A percentile compares a stretch with the other conserved stretches of the same genome.
Evolutionary conservation across 495 filamentous ascomycete genomes (phyloP).

Genomic region (Penicillium maclennaniae): DNA sequence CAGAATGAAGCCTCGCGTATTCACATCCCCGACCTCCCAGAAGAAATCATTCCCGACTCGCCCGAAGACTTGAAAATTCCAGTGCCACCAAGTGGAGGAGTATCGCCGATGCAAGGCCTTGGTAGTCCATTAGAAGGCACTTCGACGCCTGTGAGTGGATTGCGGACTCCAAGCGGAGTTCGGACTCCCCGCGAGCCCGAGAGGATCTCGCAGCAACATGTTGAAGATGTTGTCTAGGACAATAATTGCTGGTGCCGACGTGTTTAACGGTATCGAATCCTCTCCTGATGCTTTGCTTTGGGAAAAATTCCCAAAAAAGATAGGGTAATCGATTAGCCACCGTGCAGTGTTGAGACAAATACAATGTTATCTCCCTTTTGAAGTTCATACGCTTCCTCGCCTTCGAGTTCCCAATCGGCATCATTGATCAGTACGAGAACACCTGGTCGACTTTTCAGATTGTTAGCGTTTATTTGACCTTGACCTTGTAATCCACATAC

Average conservation of each 20-base stretch:
- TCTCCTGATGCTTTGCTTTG: neutral
- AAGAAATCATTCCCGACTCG: conserved; percentile 63
- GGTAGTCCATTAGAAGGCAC: conserved; percentile 43
- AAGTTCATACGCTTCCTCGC: conserved; percentile 83
- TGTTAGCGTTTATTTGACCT: conserved; percentile 3
- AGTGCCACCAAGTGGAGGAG: conserved; percentile 58
- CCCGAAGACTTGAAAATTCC: conserved; percentile 84
- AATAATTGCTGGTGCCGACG: neutral
- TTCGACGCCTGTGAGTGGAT: conserved; percentile 42
- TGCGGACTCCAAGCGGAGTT: conserved; percentile 31
- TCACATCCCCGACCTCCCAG: conserved; percentile 62
- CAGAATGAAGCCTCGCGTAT: conserved; percentile 92
- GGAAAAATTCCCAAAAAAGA: too few species aligned
- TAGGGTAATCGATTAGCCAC: conserved; percentile 53
- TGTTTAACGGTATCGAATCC: neutral
- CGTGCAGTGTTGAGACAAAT: conserved; percentile 97
- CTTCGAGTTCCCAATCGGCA: conserved; percentile 96
- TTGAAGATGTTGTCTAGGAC: conserved; percentile 45
- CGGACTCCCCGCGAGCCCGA: conserved; percentile 46
- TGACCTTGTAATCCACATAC: conserved; percentile 50
- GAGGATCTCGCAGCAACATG: conserved; percentile 46
- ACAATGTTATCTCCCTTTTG: conserved; percentile 80
- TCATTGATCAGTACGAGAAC: conserved; percentile 98
- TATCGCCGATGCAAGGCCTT: conserved; percentile 46
- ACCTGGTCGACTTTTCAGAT: conserved; percentile 73